Evolutionary conservation across 2,329 filamentous ascomycete genomes (phyloP), one percentile per base, ranked within the genome.

Genomic region (Myriosclerotinia duriaeana): DNA sequence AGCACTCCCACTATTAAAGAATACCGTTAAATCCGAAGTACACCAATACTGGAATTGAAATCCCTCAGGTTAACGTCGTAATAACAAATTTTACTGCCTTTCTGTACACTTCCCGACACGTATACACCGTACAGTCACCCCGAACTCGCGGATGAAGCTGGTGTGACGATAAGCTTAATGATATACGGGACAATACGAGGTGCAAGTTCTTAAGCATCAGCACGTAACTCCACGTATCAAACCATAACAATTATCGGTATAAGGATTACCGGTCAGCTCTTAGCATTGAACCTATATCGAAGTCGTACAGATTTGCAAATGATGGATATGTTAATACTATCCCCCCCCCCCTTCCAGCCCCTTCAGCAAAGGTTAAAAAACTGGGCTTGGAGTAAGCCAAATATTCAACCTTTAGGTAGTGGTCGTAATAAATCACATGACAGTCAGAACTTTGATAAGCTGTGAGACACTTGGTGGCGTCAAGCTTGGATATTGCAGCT

Each of bases 171-270:
- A 50, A 61, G 58, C 58, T 26, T 38, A 14, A 61, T 61, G 34
- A 50, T 61, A 17, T 40, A 61, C 58, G 58, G 58, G 58, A 61
- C 15, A 40, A 61, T 61, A 61, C 58, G 58, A 61, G 58, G 58
- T 61, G 44, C 56, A 61, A 61, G n/a, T 26, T 36, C 42, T 50
- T 50, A 30, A 26, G 44, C 30, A 60, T 60, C 58, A 60, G 58
- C 44, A 26, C 58, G 44, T 50, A 61, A 40, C 12, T 50, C 44
- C 44, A 48, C 58, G 30, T 61, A 61, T 61, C 58, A 61, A 61
- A 36, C 14, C 14, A 61, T 50, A 8, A 7, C 14, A 36, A 50
- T n/a, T 52, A 50, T 50, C 30, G 20, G 44, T 34, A 50, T 50
- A 17, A 26, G 38, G 15, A 40, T 26, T n/a, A 26, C 46, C n/a